These are phyloP conservation scores for Leccinum barrowsii DNA, from an alignment of 768 basidiomycete species.

Conservation along the genomic window DNA sequence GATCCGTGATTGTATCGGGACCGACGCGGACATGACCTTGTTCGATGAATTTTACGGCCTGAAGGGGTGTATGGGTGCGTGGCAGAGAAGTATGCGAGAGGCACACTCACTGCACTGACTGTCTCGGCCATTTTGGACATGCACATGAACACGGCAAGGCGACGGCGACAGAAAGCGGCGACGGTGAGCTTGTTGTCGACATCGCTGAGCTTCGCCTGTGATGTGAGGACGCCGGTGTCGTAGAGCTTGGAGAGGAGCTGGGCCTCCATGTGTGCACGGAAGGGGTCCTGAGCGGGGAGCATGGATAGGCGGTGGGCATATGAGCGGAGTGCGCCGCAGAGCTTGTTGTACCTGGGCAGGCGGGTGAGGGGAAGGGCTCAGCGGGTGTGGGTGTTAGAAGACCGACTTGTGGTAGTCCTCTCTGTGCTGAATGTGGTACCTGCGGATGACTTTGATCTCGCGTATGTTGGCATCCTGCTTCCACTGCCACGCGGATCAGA, in stretches of 20 bases:
- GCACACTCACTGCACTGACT: constrained; percentile 76
- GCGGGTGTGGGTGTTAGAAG: neutral
- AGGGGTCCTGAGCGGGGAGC: constrained; percentile 86
- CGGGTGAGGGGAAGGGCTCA: neutral
- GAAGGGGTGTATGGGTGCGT: constrained; percentile 11
- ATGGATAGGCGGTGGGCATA: constrained; percentile 85
- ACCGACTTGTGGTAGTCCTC: constrained; percentile 89
- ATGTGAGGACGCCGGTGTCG: constrained; percentile 91
- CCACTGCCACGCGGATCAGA: constrained; percentile 56
- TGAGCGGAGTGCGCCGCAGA: constrained; percentile 82
- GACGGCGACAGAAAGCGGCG: constrained; percentile 86
- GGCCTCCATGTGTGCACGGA: constrained; percentile 77
- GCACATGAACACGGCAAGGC: constrained; percentile 91
- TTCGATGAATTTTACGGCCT: constrained; percentile 97
- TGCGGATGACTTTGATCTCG: constrained; percentile 90
- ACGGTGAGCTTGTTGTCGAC: constrained; percentile 94
- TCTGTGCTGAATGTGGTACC: constrained; percentile 93
- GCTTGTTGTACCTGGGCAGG: constrained; percentile 78
- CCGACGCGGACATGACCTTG: constrained; percentile 98
- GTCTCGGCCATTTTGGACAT: constrained; percentile 94
- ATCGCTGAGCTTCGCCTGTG: constrained; percentile 86
- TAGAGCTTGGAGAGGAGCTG: constrained; percentile 92
- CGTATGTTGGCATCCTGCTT: constrained; percentile 90
- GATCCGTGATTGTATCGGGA: constrained; percentile 93
- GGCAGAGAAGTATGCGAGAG: neutral